phyloP scores from a whole-genome alignment of 495 filamentous ascomycete species.

The Penicillium angulare region DNA sequence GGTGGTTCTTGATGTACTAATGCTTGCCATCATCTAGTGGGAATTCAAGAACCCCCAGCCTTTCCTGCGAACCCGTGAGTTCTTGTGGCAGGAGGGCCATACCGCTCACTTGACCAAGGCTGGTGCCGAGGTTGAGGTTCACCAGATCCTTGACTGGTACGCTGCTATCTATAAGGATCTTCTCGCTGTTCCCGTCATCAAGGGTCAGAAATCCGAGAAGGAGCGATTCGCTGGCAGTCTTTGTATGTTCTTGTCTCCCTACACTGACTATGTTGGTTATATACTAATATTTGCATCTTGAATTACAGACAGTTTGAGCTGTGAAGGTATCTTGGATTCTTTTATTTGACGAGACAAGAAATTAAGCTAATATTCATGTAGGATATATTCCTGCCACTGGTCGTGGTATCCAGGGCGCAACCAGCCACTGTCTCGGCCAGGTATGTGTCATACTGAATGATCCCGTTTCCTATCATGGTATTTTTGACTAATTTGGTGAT shows the following conservation, averaged over 20 bases:
- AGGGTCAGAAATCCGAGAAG: slow-evolving; percentile 82
- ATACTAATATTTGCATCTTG: too few species aligned
- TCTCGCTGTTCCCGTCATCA: slow-evolving; percentile 89
- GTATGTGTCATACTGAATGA: too few species aligned
- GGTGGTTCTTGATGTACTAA: too few species aligned
- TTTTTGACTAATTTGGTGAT: slow-evolving; percentile 48
- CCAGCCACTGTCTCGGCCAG: slow-evolving; percentile 77
- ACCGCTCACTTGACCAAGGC: slow-evolving; percentile 86
- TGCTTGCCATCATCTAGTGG: too few species aligned
- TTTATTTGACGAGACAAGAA: too few species aligned
- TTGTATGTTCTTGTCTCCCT: too few species aligned
- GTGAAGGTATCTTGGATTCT: too few species aligned
- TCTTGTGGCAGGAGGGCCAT: slow-evolving; percentile 98
- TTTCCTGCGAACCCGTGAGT: slow-evolving; percentile 89
- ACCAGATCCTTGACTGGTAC: slow-evolving; percentile 92
- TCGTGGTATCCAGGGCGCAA: slow-evolving; percentile 93
- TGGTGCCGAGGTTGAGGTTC: slow-evolving; percentile 76
- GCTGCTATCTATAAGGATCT: slow-evolving; percentile 87
- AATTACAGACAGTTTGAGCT: too few species aligned
- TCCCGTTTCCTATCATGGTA: neutral
- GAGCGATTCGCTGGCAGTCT: slow-evolving; percentile 96
- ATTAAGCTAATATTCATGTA: too few species aligned
- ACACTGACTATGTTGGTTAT: too few species aligned
- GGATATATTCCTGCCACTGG: slow-evolving; percentile 58
- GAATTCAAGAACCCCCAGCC: slow-evolving; percentile 98